Conservation (phyloP, 2,329 filamentous ascomycete species). For the Hypoxylon sp. region DNA sequence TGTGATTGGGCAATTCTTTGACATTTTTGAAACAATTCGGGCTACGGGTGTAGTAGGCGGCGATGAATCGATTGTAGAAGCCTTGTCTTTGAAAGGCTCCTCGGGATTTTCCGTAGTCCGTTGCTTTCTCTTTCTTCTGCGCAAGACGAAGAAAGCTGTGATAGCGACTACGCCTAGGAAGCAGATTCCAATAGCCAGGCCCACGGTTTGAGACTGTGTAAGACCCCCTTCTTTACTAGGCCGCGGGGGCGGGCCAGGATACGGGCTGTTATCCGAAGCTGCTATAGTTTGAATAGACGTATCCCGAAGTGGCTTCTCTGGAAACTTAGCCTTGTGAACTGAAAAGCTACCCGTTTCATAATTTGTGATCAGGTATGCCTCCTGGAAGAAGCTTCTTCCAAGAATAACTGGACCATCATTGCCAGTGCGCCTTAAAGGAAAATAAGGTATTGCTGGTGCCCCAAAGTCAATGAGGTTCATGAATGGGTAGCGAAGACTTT, state of each 20-base stretch:
- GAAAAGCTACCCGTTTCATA: slow-evolving; percentile 69
- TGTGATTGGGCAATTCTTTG: slow-evolving; percentile 53
- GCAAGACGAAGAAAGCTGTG: slow-evolving; percentile 54
- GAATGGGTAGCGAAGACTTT: slow-evolving; percentile 66
- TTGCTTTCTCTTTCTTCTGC: slow-evolving; percentile 52
- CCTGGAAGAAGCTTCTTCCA: slow-evolving; percentile 78
- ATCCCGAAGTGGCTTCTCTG: slow-evolving; percentile 59
- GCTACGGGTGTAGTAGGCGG: slow-evolving; percentile 56
- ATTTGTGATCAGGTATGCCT: slow-evolving; percentile 72
- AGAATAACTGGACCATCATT: slow-evolving; percentile 71
- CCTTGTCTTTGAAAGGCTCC: slow-evolving; percentile 58
- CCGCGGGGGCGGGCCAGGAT: slow-evolving; percentile 57
- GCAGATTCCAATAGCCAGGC: slow-evolving; percentile 62
- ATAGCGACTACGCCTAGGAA: slow-evolving; percentile 55
- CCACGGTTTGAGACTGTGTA: slow-evolving; percentile 60
- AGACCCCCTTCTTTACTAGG: slow-evolving; percentile 51
- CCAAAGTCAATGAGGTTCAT: slow-evolving; percentile 62
- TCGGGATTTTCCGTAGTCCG: slow-evolving; percentile 42
- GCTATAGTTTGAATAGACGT: slow-evolving; percentile 61
- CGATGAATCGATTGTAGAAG: slow-evolving; percentile 55
- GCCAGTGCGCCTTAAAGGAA: slow-evolving; percentile 72
- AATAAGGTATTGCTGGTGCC: slow-evolving; percentile 69
- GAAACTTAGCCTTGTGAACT: slow-evolving; percentile 69
- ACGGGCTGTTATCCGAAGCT: slow-evolving; percentile 63
- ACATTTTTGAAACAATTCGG: slow-evolving; percentile 62